phyloP scores from a whole-genome alignment of 1,284 basidiomycete species.

The Macrocybe sp. region DNA sequence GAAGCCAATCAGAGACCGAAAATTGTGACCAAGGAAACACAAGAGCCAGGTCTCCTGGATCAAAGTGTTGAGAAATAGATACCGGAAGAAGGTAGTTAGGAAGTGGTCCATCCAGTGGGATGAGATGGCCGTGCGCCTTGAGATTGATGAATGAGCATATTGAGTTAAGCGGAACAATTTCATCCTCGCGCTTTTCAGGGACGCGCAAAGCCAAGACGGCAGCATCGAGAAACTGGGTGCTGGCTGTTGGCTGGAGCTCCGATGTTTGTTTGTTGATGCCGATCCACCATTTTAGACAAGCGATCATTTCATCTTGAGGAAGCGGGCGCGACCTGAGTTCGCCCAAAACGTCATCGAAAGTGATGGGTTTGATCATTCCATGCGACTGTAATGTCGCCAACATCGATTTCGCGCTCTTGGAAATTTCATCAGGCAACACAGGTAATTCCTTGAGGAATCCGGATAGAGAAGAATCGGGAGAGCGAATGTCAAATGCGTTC shows the following conservation, averaged over 20 bases:
- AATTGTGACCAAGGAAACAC: conserved; percentile 85
- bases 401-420: conserved; percentile 62
- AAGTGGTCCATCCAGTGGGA: conserved; percentile 82
- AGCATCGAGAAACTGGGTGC: conserved; percentile 64
- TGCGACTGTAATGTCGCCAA: conserved; percentile 63
- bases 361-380: conserved; percentile 76
- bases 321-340: conserved; percentile 79
- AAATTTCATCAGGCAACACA: conserved; percentile 64
- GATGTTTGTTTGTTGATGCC: conserved; percentile 49
- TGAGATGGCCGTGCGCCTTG: conserved; percentile 48
- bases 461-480: conserved; percentile 72
- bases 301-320: conserved; percentile 69
- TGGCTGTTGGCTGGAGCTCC: conserved; percentile 36
- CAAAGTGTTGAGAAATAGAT: conserved; percentile 61
- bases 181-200: conserved; percentile 35
- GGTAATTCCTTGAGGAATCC: conserved; percentile 82
- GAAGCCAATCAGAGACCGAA: conserved; percentile 73
- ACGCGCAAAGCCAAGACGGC: conserved; percentile 52
- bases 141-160: conserved; percentile 78
- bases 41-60: conserved; percentile 47
- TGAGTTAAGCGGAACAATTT: conserved; percentile 63
- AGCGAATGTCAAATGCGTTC: conserved; percentile 66
- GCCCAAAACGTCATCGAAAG: conserved; percentile 81
- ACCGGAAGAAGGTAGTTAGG: conserved; percentile 77
- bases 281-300: conserved; percentile 91